Percentiles rank a stretch among this genome's conserved stretches.
These are phyloP conservation scores for Coniochaeta prunicola DNA, from an alignment of 2,329 filamentous ascomycete genomes.

Conservation along the genomic window DNA sequence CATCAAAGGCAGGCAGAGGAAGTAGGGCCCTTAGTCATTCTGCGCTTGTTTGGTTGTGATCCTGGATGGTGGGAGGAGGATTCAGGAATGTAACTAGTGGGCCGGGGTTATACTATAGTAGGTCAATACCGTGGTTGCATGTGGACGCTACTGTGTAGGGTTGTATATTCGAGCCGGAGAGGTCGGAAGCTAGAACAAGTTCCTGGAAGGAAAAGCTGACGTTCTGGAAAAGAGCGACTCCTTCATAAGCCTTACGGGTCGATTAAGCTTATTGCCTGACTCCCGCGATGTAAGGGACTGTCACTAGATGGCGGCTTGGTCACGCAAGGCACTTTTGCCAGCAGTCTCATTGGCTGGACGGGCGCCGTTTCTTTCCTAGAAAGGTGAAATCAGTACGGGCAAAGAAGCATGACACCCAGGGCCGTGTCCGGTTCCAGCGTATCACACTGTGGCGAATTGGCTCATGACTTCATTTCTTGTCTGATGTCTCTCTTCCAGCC, in stretches of 20 bases:
- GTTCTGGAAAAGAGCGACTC: neutral
- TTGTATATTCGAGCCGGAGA: constrained; percentile 12
- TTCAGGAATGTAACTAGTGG: neutral
- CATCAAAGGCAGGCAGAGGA: neutral
- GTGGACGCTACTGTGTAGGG: too few species aligned
- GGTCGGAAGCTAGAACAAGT: neutral
- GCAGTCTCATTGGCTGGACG: too few species aligned
- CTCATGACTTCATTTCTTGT: neutral
- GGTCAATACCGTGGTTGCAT: too few species aligned
- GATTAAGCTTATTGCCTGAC: neutral
- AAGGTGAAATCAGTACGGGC: too few species aligned
- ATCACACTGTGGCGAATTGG: neutral
- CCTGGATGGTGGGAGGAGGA: neutral
- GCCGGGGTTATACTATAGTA: constrained; percentile 5
- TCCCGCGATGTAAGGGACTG: neutral
- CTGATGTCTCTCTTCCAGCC: too few species aligned
- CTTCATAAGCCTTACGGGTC: neutral
- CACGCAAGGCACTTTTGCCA: neutral
- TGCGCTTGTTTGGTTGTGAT: neutral
- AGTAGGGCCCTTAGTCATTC: neutral
- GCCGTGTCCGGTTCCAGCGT: neutral
- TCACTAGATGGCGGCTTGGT: neutral
- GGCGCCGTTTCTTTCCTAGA: too few species aligned
- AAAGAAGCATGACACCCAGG: neutral
- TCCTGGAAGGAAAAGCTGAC: neutral